A percentile compares a stretch with the other conserved stretches of the same genome.
Conservation (phyloP, 768 basidiomycete species). For the Auriculariales sp. region DNA sequence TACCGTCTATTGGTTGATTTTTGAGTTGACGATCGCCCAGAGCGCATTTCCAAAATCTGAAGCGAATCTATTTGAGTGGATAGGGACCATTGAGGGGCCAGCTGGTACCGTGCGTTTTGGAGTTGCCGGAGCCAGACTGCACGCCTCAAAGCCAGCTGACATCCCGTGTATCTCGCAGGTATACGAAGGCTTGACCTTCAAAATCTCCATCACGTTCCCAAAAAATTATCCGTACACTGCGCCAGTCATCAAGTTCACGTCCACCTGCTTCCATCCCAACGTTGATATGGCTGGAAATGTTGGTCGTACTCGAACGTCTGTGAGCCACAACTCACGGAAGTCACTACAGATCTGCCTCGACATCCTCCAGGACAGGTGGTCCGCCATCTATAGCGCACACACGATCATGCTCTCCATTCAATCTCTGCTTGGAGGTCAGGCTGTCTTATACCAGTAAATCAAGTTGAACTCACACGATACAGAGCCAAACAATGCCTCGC, state of each 20-base stretch:
- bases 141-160: constrained; percentile 1
- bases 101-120: constrained; percentile 49
- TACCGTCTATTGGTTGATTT: too few species aligned
- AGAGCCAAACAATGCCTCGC: constrained; percentile 92
- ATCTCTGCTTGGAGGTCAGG: constrained; percentile 70
- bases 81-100: constrained; percentile 76
- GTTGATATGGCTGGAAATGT: constrained; percentile 68
- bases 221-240: constrained; percentile 79
- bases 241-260: constrained; percentile 75
- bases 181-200: constrained; percentile 67
- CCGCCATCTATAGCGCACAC: constrained; percentile 83
- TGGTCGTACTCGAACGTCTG: too few species aligned
- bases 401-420: constrained; percentile 81
- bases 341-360: constrained; percentile 81
- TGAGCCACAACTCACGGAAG: too few species aligned
- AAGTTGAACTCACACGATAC: background rate
- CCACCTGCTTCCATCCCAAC: constrained; percentile 85
- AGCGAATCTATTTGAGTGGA: constrained; percentile 80
- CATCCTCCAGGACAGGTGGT: constrained; percentile 92
- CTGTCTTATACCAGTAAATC: background rate
- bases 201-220: constrained; percentile 74
- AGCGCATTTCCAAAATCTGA: constrained; percentile 85
- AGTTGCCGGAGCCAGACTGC: background rate
- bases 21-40: constrained; percentile 26
- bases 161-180: constrained; percentile 26